Evolutionary conservation across 2,329 filamentous ascomycete species (phyloP), one percentile per base, ranked within the genome.

Genomic region (Coleophoma crateriformis): DNA sequence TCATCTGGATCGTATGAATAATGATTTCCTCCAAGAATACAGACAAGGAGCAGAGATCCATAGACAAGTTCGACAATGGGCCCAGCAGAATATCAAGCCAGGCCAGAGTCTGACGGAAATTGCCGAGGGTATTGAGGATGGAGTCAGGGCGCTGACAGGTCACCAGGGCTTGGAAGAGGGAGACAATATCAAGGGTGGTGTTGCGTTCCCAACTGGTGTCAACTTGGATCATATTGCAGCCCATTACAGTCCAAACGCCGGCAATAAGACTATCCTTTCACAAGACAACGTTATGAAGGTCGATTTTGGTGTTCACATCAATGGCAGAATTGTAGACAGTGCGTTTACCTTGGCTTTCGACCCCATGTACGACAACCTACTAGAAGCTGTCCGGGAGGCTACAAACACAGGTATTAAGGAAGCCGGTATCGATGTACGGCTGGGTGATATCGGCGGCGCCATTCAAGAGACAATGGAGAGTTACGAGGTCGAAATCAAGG

Each of bases 351-450:
- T 87, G 69, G 71, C 82, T 6, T 85, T 85, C 53, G 79, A 87
- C 57, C 82, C 82, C 0, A 77, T 81, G 27, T 87, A 87, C 60
- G 84, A 87, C 62, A 82, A 82, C 53, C 73, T 88, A 3, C 69
- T 87, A 45, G 76, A 74, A 22, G 83, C 84, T 2, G 84, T 85
- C 49, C 84, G 81, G 65, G 82, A 82, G 58, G 82, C 81, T 38
- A 87, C 84, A 20, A 85, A 87, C 57, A 82, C 83, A 17, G 92
- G 92, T 63, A 79, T 96, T 63, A 84, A 82, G 75, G 88, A 95
- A 73, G 90, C 91, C 6, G 91, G 91, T 61, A 95, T 96, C 62
- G 91, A 96, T 65, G 90, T 90, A 43, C 84, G 91, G 49, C 84
- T 96, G 61, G 85, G 87, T 55, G 75, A 82, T 50, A 75, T 82